Percentiles rank a stretch among this genome's conserved stretches.
Conservation (phyloP, 495 filamentous ascomycete species). For the Hypoxylon fuscum region DNA sequence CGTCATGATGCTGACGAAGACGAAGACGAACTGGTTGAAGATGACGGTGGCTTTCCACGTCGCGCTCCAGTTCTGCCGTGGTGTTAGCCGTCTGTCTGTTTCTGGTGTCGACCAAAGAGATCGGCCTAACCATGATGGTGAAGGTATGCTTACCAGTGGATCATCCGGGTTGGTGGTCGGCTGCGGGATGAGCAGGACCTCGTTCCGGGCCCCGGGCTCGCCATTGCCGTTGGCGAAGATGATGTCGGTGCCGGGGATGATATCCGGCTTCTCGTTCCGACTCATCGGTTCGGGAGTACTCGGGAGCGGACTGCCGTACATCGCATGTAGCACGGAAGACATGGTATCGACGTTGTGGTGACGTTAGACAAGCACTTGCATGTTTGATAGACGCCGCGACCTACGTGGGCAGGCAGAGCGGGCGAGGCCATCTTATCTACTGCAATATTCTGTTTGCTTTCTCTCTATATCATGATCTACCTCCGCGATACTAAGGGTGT, state of each 20-base stretch:
- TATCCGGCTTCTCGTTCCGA: constrained; percentile 18
- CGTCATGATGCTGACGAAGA: constrained; percentile 67
- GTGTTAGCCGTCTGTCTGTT: not conserved
- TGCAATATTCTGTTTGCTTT: not conserved
- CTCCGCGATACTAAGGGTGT: not conserved
- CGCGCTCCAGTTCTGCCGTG: constrained; percentile 46
- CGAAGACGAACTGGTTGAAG: constrained; percentile 55
- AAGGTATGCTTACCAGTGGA: constrained; percentile 47
- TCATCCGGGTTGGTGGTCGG: constrained; percentile 64
- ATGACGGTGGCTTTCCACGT: constrained; percentile 58
- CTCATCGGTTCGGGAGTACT: constrained; percentile 17
- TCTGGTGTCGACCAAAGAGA: no score
- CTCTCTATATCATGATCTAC: constrained; percentile 5
- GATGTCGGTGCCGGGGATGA: constrained; percentile 42
- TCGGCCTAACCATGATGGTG: no score
- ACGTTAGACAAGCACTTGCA: not conserved
- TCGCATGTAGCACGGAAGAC: not conserved
- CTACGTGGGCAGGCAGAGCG: not conserved
- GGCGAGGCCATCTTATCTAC: constrained; percentile 13
- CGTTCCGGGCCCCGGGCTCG: not conserved
- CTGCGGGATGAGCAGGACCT: constrained; percentile 60
- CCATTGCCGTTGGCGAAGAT: constrained; percentile 27
- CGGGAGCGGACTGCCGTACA: not conserved
- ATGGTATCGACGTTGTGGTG: not conserved
- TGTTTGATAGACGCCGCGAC: not conserved